Evolutionary conservation across 148 eudicot species (phyloP).

Genomic region (Chenopodium album): DNA sequence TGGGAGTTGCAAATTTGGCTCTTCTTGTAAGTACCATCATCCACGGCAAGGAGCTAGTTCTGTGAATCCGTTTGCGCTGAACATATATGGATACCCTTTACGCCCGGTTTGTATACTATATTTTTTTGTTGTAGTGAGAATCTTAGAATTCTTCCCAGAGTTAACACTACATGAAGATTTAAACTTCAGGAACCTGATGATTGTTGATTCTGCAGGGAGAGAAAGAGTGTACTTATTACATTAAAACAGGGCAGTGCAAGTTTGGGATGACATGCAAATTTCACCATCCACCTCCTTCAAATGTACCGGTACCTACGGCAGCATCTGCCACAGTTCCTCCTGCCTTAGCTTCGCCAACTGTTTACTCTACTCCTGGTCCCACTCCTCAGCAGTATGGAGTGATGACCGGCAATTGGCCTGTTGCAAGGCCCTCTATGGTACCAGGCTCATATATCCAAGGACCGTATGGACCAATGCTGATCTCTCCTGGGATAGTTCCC

Average conservation of each 20-base stretch:
- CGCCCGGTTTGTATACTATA: slow-evolving; percentile 59
- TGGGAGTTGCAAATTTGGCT: slow-evolving; percentile 89
- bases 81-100: slow-evolving; percentile 70
- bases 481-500: slow-evolving; percentile 76
- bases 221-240: slow-evolving; percentile 87
- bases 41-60: slow-evolving; percentile 80
- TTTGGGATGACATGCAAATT: slow-evolving; percentile 94
- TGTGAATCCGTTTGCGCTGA: slow-evolving; percentile 44
- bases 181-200: slow-evolving; percentile 6
- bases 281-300: slow-evolving; percentile 81
- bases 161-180: no score
- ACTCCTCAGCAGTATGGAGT: slow-evolving; percentile 74
- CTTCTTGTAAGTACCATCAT: slow-evolving; percentile 94
- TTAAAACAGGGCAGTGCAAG: slow-evolving; percentile 89
- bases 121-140: no score
- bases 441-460: slow-evolving; percentile 75
- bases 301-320: slow-evolving; percentile 40
- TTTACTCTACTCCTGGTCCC: slow-evolving; percentile 50
- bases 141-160: no score
- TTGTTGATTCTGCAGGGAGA: slow-evolving; percentile 62
- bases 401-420: slow-evolving; percentile 65
- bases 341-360: slow-evolving; percentile 37
- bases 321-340: slow-evolving; percentile 45
- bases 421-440: slow-evolving; percentile 65
- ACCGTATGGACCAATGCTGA: slow-evolving; percentile 65